These are phyloP conservation scores for Tephrocybe sp. DNA, from an alignment of 768 basidiomycete genomes.

Conservation along the genomic window DNA sequence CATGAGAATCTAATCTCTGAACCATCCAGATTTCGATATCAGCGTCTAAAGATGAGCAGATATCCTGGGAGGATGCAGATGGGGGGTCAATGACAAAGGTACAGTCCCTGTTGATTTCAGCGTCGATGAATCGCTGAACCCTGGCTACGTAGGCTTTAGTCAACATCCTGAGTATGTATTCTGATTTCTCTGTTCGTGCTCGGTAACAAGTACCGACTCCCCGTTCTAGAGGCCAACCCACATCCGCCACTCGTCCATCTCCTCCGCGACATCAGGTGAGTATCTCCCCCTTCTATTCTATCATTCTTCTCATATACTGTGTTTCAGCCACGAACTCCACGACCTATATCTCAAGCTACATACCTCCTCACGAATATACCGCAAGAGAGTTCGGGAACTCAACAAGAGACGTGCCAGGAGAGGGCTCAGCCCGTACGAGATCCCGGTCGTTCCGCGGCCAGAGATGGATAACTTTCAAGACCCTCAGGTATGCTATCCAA, in stretches of 20 bases:
- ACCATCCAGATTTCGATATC: constrained; percentile 32
- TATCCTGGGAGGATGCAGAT: constrained; percentile 34
- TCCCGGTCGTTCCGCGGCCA: constrained; percentile 7
- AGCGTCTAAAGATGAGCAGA: constrained; percentile 36
- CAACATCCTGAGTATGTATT: constrained; percentile 16
- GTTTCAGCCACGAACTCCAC: constrained; percentile 32
- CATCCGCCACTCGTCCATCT: constrained; percentile 29
- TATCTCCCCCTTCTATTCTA: not conserved
- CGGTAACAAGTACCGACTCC: not conserved
- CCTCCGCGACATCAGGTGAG: constrained; percentile 29
- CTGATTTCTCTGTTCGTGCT: not conserved
- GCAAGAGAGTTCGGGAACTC: constrained; percentile 18
- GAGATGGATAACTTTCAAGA: constrained; percentile 42
- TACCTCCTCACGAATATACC: constrained; percentile 21
- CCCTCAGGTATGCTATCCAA: constrained; percentile 24
- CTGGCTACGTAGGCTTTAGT: constrained; percentile 19
- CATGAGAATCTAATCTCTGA: not conserved
- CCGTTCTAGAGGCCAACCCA: constrained; percentile 23
- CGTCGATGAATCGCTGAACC: not conserved
- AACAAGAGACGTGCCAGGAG: constrained; percentile 18
- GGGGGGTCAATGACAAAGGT: constrained; percentile 40
- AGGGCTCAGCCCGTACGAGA: constrained; percentile 10
- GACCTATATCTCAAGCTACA: constrained; percentile 29
- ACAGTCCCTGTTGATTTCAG: constrained; percentile 5
- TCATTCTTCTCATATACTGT: not conserved